A percentile compares a stretch with the other conserved stretches of the same genome.
phyloP scores from a whole-genome alignment of 208 protist species.

The Trichomonas gallinae region DNA sequence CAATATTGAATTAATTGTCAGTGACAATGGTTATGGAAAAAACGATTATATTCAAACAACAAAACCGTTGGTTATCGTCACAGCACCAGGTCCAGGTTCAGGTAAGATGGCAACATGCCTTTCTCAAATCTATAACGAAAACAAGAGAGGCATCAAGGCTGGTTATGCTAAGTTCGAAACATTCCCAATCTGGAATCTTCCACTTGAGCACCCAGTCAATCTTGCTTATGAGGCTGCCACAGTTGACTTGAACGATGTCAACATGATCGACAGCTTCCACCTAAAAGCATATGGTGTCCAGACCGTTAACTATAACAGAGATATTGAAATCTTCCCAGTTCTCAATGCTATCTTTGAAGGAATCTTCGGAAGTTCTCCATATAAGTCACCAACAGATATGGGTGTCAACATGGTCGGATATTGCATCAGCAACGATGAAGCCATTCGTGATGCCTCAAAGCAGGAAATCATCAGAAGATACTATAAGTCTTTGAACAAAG shows the following conservation, averaged over 20 bases:
- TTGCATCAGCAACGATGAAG: background rate
- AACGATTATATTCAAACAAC: background rate
- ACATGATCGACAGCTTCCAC: background rate
- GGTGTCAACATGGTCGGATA: background rate
- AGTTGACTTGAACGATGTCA: background rate
- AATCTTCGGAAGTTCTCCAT: background rate
- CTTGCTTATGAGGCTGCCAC: background rate
- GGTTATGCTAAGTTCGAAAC: slow-evolving; percentile 2
- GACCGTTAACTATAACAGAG: background rate
- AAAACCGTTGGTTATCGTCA: background rate
- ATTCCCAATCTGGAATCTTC: background rate
- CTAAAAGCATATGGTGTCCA: background rate
- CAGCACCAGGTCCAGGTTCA: background rate
- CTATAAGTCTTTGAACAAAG: background rate
- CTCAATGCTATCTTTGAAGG: background rate
- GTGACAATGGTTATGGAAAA: background rate
- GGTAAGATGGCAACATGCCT: background rate
- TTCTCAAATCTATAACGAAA: background rate
- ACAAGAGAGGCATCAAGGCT: background rate
- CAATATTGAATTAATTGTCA: background rate
- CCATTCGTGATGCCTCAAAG: background rate
- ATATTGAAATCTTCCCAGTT: background rate
- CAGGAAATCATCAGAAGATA: background rate
- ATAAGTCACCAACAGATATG: slow-evolving; percentile 16
- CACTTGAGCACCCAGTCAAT: background rate